Conservation (phyloP, 208 protist species). For the Lotmaria passim region DNA sequence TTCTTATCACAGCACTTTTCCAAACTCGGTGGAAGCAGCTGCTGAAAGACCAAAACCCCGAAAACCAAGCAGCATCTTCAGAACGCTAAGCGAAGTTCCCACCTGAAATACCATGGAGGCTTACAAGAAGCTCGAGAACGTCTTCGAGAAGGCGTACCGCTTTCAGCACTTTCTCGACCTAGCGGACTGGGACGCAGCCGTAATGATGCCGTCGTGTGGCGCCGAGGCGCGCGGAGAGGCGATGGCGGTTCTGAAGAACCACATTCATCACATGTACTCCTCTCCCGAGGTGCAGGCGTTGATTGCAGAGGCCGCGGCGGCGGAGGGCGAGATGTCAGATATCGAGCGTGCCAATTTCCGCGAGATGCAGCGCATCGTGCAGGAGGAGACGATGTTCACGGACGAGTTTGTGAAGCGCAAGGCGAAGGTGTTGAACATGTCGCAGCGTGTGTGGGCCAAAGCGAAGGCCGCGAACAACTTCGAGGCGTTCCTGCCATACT, state of each 20-base stretch:
- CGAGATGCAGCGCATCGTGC: slow-evolving; percentile 57
- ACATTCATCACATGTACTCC: slow-evolving; percentile 58
- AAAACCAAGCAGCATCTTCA: too few species aligned
- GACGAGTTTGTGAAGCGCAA: slow-evolving; percentile 60
- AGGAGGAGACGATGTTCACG: slow-evolving; percentile 43
- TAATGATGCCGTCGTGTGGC: slow-evolving; percentile 78
- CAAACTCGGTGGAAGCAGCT: too few species aligned
- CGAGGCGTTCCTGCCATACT: slow-evolving; percentile 45
- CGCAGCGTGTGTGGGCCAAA: slow-evolving; percentile 49
- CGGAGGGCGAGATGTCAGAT: slow-evolving; percentile 34
- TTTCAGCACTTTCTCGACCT: slow-evolving; percentile 45
- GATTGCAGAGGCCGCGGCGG: slow-evolving; percentile 34
- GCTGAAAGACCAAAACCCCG: too few species aligned
- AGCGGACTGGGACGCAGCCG: slow-evolving; percentile 61
- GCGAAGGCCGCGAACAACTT: slow-evolving; percentile 69
- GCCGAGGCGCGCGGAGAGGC: slow-evolving; percentile 56
- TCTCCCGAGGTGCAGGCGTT: slow-evolving; percentile 32
- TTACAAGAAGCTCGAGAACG: slow-evolving; percentile 47
- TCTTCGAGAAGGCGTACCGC: slow-evolving; percentile 46
- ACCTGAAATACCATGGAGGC: slow-evolving; percentile 53
- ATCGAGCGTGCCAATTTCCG: slow-evolving; percentile 64
- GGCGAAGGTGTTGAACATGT: slow-evolving; percentile 43
- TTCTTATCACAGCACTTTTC: too few species aligned
- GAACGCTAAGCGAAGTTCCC: too few species aligned
- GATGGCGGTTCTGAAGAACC: slow-evolving; percentile 48